Percentiles rank a stretch among this genome's conserved stretches.
Evolutionary conservation across 2,329 filamentous ascomycete genomes (phyloP).

Genomic region (Fusarium tuaranense): DNA sequence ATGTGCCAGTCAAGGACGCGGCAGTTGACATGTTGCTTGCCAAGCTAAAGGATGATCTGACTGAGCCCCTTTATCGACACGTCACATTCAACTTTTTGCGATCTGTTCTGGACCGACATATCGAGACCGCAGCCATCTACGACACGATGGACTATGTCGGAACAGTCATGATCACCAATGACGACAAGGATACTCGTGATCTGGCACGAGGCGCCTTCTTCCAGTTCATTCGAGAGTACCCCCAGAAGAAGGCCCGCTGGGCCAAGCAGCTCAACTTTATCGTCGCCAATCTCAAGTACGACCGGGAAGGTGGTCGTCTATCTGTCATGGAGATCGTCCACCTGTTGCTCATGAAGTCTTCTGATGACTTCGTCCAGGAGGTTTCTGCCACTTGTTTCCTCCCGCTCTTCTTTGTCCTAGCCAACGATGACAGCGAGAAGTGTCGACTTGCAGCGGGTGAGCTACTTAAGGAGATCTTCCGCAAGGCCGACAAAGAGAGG

Average conservation of each 20-base stretch:
- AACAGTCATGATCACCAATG: conserved; percentile 94
- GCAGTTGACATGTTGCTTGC: conserved; percentile 86
- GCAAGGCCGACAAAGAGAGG: conserved; percentile 79
- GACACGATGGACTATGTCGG: conserved; percentile 91
- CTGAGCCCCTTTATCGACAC: conserved; percentile 91
- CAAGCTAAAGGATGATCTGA: conserved; percentile 87
- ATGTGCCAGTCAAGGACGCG: conserved; percentile 81
- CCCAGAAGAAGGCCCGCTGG: conserved; percentile 90
- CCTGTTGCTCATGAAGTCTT: conserved; percentile 86
- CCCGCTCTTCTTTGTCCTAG: conserved; percentile 84
- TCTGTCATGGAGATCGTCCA: conserved; percentile 95
- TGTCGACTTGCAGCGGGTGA: conserved; percentile 86
- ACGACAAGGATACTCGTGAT: conserved; percentile 88
- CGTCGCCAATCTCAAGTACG: conserved; percentile 90
- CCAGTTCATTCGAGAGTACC: conserved; percentile 94
- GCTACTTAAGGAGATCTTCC: conserved; percentile 84
- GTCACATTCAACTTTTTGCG: conserved; percentile 95
- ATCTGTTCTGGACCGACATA: conserved; percentile 84
- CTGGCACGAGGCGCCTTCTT: conserved; percentile 90
- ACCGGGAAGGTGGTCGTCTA: conserved; percentile 86
- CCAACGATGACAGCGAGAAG: conserved; percentile 88
- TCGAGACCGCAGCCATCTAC: conserved; percentile 89
- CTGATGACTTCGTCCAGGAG: conserved; percentile 84
- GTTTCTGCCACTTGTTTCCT: conserved; percentile 86
- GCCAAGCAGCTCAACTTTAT: conserved; percentile 90